Conservation (phyloP, 2,329 filamentous ascomycete species). For the Torrubiella hemipterigena region DNA sequence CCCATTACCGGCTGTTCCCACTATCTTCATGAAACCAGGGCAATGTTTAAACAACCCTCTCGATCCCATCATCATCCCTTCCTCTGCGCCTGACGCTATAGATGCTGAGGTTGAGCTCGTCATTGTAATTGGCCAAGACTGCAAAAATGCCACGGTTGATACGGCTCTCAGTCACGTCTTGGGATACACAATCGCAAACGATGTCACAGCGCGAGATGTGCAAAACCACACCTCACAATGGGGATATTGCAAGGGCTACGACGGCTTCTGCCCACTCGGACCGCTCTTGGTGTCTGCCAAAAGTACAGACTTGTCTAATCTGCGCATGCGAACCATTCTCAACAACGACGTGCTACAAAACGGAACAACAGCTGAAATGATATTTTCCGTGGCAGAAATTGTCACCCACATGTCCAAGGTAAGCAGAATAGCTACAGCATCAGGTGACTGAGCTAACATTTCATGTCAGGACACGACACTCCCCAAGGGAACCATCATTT, state of each 20-base stretch:
- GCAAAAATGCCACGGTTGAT: constrained; percentile 32
- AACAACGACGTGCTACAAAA: constrained; percentile 25
- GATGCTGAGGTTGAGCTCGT: constrained; percentile 40
- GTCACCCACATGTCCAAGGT: not conserved
- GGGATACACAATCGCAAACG: constrained; percentile 36
- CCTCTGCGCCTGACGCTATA: constrained; percentile 29
- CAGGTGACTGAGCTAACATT: not conserved
- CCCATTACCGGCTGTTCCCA: constrained; percentile 10
- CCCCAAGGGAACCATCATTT: constrained; percentile 14
- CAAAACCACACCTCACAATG: constrained; percentile 26
- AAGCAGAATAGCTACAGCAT: not conserved
- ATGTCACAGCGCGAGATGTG: constrained; percentile 22
- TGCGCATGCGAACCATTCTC: constrained; percentile 19
- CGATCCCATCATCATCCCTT: constrained; percentile 29
- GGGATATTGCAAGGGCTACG: constrained; percentile 30
- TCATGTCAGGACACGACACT: constrained; percentile 12
- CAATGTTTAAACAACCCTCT: constrained; percentile 26
- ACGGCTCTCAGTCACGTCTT: constrained; percentile 38
- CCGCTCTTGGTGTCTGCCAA: constrained; percentile 19
- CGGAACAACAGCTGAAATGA: constrained; percentile 13
- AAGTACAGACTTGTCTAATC: constrained; percentile 17
- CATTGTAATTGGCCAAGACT: constrained; percentile 32
- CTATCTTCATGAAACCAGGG: constrained; percentile 30
- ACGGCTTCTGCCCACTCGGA: constrained; percentile 38
- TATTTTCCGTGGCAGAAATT: not conserved